Percentiles rank a stretch among this genome's conserved stretches.
Conservation (phyloP, 257 asterid genomes). For the Plantago elongata region DNA sequence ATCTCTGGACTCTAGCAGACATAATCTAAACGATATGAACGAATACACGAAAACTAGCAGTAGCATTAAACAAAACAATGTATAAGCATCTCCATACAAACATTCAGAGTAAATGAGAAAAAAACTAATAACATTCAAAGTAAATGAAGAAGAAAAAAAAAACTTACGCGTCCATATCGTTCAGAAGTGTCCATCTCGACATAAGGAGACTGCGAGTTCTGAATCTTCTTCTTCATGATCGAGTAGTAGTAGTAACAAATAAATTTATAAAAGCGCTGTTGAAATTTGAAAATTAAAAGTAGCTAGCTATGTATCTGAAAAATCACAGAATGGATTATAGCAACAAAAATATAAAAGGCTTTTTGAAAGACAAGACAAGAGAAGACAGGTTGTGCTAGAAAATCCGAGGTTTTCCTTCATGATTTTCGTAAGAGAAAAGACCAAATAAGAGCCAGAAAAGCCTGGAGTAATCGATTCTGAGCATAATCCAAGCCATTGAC, state of each 20-base stretch:
- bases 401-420: constrained; percentile 82
- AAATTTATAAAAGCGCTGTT: no score
- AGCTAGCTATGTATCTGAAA: background rate
- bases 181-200: constrained; percentile 71
- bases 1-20: no score
- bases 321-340: no score
- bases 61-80: background rate
- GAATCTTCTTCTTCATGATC: constrained; percentile 40
- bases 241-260: background rate
- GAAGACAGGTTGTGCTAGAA: constrained; percentile 28
- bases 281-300: no score
- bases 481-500: constrained; percentile 74
- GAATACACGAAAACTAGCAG: background rate
- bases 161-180: constrained; percentile 81
- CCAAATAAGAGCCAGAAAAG: constrained; percentile 71
- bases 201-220: constrained; percentile 35
- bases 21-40: no score
- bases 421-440: constrained; percentile 70
- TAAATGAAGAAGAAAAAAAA: background rate
- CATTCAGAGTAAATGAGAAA: background rate
- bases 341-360: no score
- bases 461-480: constrained; percentile 70
- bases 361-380: background rate
- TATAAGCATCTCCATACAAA: no score
- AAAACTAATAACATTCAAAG: no score